Evolutionary conservation across 2,329 filamentous ascomycete genomes (phyloP).

Genomic region (Epichloe festucae): DNA sequence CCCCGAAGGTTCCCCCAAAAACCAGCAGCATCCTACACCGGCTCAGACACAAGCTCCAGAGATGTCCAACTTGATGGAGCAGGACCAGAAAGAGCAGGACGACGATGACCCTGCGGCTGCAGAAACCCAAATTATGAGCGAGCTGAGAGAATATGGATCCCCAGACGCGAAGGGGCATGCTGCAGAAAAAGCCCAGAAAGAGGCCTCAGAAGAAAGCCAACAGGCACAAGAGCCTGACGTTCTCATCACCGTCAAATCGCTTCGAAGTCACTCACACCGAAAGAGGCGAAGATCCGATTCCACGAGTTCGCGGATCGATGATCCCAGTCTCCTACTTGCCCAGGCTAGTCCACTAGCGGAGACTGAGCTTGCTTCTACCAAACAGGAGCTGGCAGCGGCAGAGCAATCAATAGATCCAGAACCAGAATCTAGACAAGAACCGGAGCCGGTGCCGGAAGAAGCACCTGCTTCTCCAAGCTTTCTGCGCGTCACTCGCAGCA

Average conservation of each 20-base stretch:
- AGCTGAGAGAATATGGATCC: slow-evolving; percentile 7
- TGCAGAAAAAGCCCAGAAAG: neutral
- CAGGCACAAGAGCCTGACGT: slow-evolving; percentile 11
- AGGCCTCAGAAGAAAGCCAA: neutral
- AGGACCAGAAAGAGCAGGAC: neutral
- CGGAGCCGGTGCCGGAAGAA: neutral
- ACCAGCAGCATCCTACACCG: neutral
- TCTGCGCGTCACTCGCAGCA: slow-evolving; percentile 17
- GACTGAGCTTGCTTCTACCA: neutral
- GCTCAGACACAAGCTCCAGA: neutral
- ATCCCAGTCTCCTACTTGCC: slow-evolving; percentile 19
- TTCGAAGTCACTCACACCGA: slow-evolving; percentile 17
- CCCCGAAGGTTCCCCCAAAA: neutral
- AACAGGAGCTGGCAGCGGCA: neutral
- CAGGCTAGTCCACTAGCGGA: slow-evolving; percentile 2
- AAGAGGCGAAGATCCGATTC: slow-evolving; percentile 13
- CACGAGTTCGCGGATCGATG: slow-evolving; percentile 10
- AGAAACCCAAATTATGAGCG: slow-evolving; percentile 13
- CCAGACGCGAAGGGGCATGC: slow-evolving; percentile 4
- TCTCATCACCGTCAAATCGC: slow-evolving; percentile 16
- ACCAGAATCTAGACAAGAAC: neutral
- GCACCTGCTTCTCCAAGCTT: neutral
- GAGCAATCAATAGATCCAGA: neutral
- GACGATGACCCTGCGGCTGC: slow-evolving; percentile 5
- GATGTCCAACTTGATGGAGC: neutral